A percentile compares a stretch with the other conserved stretches of the same genome.
Conservation (phyloP, 2,329 filamentous ascomycete genomes). For the Mollisiaceae sp. region DNA sequence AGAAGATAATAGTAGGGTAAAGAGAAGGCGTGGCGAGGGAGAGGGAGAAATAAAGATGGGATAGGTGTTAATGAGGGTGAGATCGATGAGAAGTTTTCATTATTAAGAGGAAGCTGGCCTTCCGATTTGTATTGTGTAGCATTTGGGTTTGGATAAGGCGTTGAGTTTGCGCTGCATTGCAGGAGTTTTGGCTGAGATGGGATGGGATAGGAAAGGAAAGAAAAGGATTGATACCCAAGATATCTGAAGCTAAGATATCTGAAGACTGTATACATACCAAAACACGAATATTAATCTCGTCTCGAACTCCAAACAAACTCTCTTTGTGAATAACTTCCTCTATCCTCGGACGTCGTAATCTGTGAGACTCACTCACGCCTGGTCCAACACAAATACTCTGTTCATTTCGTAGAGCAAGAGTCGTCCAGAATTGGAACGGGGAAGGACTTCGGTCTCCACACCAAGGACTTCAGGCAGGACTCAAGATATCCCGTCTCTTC, state of each 20-base stretch:
- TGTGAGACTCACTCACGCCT: too few species aligned
- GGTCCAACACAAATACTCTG: too few species aligned
- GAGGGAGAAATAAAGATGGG: too few species aligned
- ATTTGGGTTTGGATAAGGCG: background rate
- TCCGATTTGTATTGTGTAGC: background rate
- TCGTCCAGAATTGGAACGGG: too few species aligned
- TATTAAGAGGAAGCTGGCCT: constrained; percentile 1
- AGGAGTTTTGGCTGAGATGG: constrained; percentile 7
- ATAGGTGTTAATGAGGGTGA: too few species aligned
- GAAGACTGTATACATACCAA: background rate
- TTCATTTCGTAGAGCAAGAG: too few species aligned
- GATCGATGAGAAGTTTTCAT: too few species aligned
- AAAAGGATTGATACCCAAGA: constrained; percentile 11
- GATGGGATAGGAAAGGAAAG: background rate
- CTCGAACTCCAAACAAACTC: background rate
- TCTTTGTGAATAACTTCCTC: background rate
- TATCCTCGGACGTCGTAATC: too few species aligned
- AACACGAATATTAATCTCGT: background rate
- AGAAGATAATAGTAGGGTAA: background rate
- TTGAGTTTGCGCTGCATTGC: background rate
- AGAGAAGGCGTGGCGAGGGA: background rate
- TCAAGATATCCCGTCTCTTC: too few species aligned
- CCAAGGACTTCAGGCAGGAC: too few species aligned
- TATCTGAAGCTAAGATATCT: constrained; percentile 1
- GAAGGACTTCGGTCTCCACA: too few species aligned